Evolutionary conservation across 495 filamentous ascomycete species (phyloP), one percentile per base, ranked within the genome.

Genomic region (Extremus antarcticus): DNA sequence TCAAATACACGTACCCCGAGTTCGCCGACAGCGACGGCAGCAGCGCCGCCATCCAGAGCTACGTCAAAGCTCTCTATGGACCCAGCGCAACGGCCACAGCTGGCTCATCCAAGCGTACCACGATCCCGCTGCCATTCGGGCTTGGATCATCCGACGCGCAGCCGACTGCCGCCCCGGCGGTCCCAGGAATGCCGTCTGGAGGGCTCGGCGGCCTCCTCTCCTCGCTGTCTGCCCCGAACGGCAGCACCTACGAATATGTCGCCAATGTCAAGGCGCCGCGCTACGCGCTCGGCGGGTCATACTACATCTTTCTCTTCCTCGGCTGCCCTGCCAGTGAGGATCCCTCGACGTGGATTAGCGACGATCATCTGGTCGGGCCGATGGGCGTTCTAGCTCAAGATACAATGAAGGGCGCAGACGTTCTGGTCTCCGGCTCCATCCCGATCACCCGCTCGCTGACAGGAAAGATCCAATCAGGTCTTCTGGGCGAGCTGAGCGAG

Each of bases 1-100:
- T 65, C 61, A 35, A 50, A 49, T 65, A 65, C 58, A 65, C 63
- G 4, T 65, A 65, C 43, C 63, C 63, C 20, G 63, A 63, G 47
- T 61, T 65, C 48, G 35, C 35, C 48, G 35, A 60, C 61, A 61
- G 61, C 39, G 58, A 63, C 46, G 61, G 57, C 40, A 61, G 62
- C 57, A 24, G 41, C 3, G 35, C 25, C n/a, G 52, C 57, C 20
- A 61, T 65, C 43, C 41, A 47, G 10, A 54, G 57, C 54, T 58
- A 63, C 51, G 56, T 65, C 57, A 65, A 63, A 38, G 32, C 49
- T n/a, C 61, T 65, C 43, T 65, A 65, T 45, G 63, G 61, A 15
- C 63, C 55, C 8, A 55, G 50, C 24, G 54, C 59, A 3, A 57
- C 60, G 21, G 54, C 52, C 46, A 65, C 57, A 8, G 57, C 61